phyloP scores from a whole-genome alignment of 176 grass and related monocot species.

The Metroxylon sagu region DNA sequence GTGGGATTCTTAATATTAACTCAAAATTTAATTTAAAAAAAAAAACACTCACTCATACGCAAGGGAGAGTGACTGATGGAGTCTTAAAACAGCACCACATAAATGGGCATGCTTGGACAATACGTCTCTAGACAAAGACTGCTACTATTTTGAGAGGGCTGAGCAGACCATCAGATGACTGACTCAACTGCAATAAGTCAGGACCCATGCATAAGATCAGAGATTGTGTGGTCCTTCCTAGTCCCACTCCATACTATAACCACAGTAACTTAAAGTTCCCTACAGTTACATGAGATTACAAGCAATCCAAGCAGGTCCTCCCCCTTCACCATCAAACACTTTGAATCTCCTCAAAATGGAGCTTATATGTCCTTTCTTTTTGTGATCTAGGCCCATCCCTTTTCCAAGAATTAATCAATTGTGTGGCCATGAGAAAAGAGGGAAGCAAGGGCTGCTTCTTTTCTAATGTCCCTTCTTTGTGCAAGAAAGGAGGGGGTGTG shows the following conservation, averaged over 20 bases:
- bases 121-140: neutral
- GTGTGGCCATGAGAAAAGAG: neutral
- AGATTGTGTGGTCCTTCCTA: neutral
- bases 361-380: neutral
- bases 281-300: neutral
- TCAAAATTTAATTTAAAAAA: too few relatives aligned
- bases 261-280: too few relatives aligned
- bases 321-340: neutral
- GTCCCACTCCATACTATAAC: neutral
- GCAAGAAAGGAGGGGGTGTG: neutral
- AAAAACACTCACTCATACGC: too few relatives aligned
- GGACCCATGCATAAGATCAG: neutral
- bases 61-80: neutral
- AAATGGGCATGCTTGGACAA: slow-evolving; percentile 1
- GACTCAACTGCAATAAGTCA: neutral
- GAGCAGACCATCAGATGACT: neutral
- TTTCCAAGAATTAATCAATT: too few relatives aligned
- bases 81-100: neutral
- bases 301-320: neutral
- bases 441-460: neutral
- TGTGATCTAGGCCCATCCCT: neutral
- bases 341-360: neutral
- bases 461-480: neutral
- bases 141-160: neutral
- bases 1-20: too few relatives aligned